Base-by-base conservation (phyloP, 208 protist species). In the Trichomonas vaginalis region DNA sequence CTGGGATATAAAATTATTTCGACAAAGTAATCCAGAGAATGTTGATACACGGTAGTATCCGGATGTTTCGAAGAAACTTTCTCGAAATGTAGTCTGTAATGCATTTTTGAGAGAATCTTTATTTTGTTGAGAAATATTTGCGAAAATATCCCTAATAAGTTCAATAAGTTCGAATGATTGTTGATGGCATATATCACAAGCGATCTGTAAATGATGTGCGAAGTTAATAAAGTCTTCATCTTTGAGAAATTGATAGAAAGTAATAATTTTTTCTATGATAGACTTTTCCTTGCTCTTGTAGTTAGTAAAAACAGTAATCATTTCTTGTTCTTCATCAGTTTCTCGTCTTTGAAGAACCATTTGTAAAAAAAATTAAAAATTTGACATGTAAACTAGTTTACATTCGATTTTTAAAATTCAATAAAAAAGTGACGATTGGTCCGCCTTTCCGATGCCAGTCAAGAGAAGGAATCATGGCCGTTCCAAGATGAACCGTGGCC, bases 381-480 rank as follows among this genome's bases (percentile, higher is more conserved):
- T 56, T 56, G 49, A 56, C 8, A 15, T 56, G 15, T 56, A 15
- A 15, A 56, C 12, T 21, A 56, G 8, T 56, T 56, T 56, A 21
- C 49, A 8, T 8, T 8, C 49, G 49, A 15, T 56, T 56, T 56
- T 56, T 8, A 15, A 15, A 15, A 15, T 56, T 56, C 15, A 15
- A 21, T 21, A 15, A 56, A 56, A 21, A 21, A 21, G 15, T 56
- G 12, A 8, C 49, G 49, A 56, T 56, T 56, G 49, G 62, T 8
- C 79, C 79, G 23, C 37, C 37, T 47, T 48, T n/a, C 82, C 23
- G 48, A 97, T 97, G 96, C 95, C 96, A 37, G 48, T 96, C 40
- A 97, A 97, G 79, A 96, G 96, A 48, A 96, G 96, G 61, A 97
- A 97, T 86, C 46, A 95, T 96, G 96, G 96, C 0, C 83, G 96